Percentiles rank a stretch among this genome's conserved stretches.
Conservation (phyloP, 495 filamentous ascomycete genomes). For the Hypoxylon rickii region DNA sequence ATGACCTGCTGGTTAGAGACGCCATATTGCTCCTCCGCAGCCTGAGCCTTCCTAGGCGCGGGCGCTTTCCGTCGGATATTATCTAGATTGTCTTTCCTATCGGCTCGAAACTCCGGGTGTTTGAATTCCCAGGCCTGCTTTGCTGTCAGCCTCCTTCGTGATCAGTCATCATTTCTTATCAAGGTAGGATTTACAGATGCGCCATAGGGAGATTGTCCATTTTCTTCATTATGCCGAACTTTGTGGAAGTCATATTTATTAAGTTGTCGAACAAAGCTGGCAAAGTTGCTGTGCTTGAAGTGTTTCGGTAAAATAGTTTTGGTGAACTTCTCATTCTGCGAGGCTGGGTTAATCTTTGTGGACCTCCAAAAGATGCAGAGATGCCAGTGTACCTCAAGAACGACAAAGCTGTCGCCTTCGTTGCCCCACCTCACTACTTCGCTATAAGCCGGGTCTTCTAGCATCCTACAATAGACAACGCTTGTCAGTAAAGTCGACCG, state of each 20-base stretch:
- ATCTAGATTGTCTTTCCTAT: slow-evolving; percentile 95
- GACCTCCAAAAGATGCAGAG: slow-evolving; percentile 2
- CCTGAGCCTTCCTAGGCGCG: slow-evolving; percentile 77
- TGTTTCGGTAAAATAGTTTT: slow-evolving; percentile 97
- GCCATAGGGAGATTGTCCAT: slow-evolving; percentile 86
- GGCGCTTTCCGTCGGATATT: slow-evolving; percentile 97
- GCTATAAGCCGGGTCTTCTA: slow-evolving; percentile 92
- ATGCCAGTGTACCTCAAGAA: slow-evolving; percentile 75
- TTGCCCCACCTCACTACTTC: slow-evolving; percentile 95
- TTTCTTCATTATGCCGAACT: slow-evolving; percentile 95
- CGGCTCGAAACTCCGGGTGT: slow-evolving; percentile 93
- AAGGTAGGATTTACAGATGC: slow-evolving; percentile 68
- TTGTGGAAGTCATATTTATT: slow-evolving; percentile 99
- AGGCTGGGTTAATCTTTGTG: slow-evolving; percentile 8
- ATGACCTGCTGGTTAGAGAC: slow-evolving; percentile 81
- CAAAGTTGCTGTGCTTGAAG: slow-evolving; percentile 99
- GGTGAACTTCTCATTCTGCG: slow-evolving; percentile 95
- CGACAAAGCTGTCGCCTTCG: slow-evolving; percentile 93
- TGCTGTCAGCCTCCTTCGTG: slow-evolving; percentile 29
- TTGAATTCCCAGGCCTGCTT: slow-evolving; percentile 94
- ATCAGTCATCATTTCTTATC: background rate
- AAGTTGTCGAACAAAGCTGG: slow-evolving; percentile 95
- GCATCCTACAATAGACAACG: slow-evolving; percentile 69
- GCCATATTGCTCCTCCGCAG: slow-evolving; percentile 73
- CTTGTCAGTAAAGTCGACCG: slow-evolving; percentile 14